Percentiles rank a stretch among this genome's conserved stretches.
These are phyloP conservation scores for Barbarea vulgaris DNA, from an alignment of 345 rosid species.

Conservation along the genomic window DNA sequence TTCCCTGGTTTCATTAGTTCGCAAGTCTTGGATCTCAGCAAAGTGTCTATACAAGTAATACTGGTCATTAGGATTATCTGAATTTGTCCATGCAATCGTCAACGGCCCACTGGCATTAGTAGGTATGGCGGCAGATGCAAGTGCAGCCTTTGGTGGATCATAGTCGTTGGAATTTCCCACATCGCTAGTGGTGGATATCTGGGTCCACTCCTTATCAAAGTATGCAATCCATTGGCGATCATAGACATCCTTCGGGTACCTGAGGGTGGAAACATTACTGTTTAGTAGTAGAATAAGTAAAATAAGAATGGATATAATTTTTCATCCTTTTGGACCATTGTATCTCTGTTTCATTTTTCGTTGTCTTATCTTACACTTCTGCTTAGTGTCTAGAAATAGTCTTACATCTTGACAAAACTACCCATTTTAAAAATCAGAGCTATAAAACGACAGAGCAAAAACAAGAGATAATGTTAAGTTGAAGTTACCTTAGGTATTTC, in stretches of 20 bases:
- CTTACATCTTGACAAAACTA: not conserved
- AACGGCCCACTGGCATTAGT: slow-evolving; percentile 27
- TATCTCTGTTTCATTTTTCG: not conserved
- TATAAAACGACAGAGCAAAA: not conserved
- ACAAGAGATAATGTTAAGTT: not conserved
- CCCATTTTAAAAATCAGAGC: not conserved
- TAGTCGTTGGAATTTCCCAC: not conserved
- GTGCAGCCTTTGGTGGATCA: not conserved
- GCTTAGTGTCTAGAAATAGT: not conserved
- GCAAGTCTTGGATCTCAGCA: slow-evolving; percentile 36
- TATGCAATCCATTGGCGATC: slow-evolving; percentile 37
- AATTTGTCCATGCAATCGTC: not conserved
- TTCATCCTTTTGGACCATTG: not conserved
- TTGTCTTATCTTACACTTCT: not conserved
- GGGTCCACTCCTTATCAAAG: not conserved
- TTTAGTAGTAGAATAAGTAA: not conserved
- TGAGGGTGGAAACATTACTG: not conserved
- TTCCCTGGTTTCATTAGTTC: slow-evolving; percentile 31
- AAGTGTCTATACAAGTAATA: slow-evolving; percentile 43
- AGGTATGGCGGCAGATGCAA: slow-evolving; percentile 23
- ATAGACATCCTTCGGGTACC: slow-evolving; percentile 45
- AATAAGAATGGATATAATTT: not conserved
- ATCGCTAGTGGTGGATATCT: slow-evolving; percentile 2
- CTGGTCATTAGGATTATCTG: not conserved
- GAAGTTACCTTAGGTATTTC: not conserved